Evolutionary conservation across 352 stramenopile species (phyloP), one percentile per base, ranked within the genome.

Genomic region (Globisporangium perplexum): DNA sequence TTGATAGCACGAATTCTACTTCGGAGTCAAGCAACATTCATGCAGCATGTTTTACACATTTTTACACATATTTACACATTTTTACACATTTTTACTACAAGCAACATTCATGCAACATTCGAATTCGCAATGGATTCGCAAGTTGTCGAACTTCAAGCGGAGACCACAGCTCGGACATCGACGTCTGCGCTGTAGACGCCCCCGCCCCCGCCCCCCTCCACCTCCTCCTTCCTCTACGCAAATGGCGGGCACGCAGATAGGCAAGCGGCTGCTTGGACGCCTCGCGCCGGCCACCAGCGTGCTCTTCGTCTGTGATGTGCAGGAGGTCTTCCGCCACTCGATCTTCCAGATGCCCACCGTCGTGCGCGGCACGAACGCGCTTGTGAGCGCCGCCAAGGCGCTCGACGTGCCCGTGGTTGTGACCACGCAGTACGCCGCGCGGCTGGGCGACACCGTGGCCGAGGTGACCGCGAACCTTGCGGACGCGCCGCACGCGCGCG

Each of bases 241-340:
- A 12, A 35, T 28, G 17, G 39, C 33, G 4, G 12, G 33, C 33
- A 12, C 33, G 33, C 33, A 39, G 33, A 18, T 52, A 17, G 54
- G 28, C 38, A 60, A 55, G 50, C 57, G 47, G 5, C 47, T 51
- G 39, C 41, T 90, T 26, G 77, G 80, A 30, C 72, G 72, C 18
- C 60, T 93, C 8, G 60, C 77, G 56, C 78, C 83, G 45, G 49
- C 71, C n/a, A 88, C 83, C 24, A 91, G 72, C 55, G 67, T 89
- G 42, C 80, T 98, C 22, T 94, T 99, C 20, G 74, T 98, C 20
- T 99, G 96, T 62, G 96, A 99, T 60, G 87, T 99, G 28, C 96
- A 99, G 76, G 92, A 98, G 69, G 63, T 87, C n/a, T 99, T 99
- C 71, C 90, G 93, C 49, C 83, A 86, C 36, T 57, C 95, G 22